phyloP scores from a whole-genome alignment of 2,329 filamentous ascomycete species.

The Ophiosphaerella herpotricha region DNA sequence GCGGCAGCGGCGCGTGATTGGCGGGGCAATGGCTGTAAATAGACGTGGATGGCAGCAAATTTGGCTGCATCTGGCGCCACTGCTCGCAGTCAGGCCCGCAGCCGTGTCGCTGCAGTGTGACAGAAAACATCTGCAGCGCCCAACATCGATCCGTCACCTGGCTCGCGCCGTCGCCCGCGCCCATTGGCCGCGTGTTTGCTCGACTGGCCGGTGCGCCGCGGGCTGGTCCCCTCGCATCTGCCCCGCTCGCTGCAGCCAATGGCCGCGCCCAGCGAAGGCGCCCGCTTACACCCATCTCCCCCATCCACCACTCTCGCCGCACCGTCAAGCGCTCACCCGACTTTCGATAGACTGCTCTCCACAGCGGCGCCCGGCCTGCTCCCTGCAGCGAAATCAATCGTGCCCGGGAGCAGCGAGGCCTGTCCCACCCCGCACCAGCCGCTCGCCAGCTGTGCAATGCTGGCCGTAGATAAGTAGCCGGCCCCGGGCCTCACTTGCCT shows the following conservation, averaged over 20 bases:
- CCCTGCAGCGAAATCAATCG: slow-evolving; percentile 43
- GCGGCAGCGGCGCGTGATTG: slow-evolving; percentile 19
- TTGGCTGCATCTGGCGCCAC: slow-evolving; percentile 22
- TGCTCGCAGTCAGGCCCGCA: slow-evolving; percentile 13
- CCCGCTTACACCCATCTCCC: slow-evolving; percentile 29
- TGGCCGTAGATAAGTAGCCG: slow-evolving; percentile 40
- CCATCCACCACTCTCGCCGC: slow-evolving; percentile 39
- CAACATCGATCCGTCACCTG: slow-evolving; percentile 35
- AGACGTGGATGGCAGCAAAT: slow-evolving; percentile 29
- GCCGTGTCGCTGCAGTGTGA: slow-evolving; percentile 38
- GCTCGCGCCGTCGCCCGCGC: slow-evolving; percentile 2
- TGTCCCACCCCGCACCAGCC: slow-evolving; percentile 32
- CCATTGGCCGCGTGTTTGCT: slow-evolving; percentile 40
- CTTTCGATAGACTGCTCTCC: slow-evolving; percentile 44
- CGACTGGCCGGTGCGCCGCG: slow-evolving; percentile 25
- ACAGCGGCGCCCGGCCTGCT: slow-evolving; percentile 31
- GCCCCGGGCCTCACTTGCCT: slow-evolving; percentile 34
- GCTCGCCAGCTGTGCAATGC: slow-evolving; percentile 30
- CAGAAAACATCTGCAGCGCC: slow-evolving; percentile 31
- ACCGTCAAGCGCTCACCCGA: slow-evolving; percentile 41
- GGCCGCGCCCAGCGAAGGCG: slow-evolving; percentile 18
- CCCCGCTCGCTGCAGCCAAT: slow-evolving; percentile 33
- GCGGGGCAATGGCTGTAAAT: slow-evolving; percentile 39
- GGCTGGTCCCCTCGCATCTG: slow-evolving; percentile 22
- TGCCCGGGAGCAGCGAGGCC: slow-evolving; percentile 30